Conservation (phyloP, 2,329 filamentous ascomycete species). For the Coniochaeta sp. region DNA sequence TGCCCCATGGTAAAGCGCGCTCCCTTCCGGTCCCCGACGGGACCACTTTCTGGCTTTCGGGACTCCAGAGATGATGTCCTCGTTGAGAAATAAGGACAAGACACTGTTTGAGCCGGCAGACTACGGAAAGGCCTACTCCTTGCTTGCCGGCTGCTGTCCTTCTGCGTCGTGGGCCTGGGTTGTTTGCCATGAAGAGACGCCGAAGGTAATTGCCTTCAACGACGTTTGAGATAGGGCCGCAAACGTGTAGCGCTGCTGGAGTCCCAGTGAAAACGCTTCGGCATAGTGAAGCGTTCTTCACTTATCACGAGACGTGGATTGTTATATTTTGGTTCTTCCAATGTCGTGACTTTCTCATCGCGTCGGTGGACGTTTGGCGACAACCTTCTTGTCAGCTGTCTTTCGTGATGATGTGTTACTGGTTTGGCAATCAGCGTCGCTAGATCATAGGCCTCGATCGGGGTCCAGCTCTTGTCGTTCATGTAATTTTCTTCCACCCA, state of each 20-base stretch:
- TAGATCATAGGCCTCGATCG: no score
- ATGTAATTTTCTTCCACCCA: no score
- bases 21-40: conserved; percentile 14
- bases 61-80: conserved; percentile 45
- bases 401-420: neutral
- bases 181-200: conserved; percentile 8
- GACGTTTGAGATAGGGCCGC: conserved; percentile 12
- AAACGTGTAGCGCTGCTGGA: neutral
- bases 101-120: conserved; percentile 18
- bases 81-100: conserved; percentile 14
- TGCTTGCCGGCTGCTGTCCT: conserved; percentile 16
- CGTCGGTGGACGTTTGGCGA: no score
- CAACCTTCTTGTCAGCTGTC: neutral
- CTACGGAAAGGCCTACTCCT: conserved; percentile 17
- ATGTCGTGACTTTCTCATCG: neutral
- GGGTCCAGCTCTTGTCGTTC: no score
- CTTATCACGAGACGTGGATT: neutral
- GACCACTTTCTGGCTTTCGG: conserved; percentile 50
- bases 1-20: conserved; percentile 5
- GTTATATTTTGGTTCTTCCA: neutral
- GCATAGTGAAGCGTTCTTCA: neutral
- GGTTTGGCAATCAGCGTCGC: no score
- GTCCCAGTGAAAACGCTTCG: neutral
- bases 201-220: conserved; percentile 16
- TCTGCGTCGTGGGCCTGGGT: conserved; percentile 20